Evolutionary conservation across 768 basidiomycete genomes (phyloP), one percentile per base, ranked within the genome.

Genomic region (Pisolithus microcarpus): DNA sequence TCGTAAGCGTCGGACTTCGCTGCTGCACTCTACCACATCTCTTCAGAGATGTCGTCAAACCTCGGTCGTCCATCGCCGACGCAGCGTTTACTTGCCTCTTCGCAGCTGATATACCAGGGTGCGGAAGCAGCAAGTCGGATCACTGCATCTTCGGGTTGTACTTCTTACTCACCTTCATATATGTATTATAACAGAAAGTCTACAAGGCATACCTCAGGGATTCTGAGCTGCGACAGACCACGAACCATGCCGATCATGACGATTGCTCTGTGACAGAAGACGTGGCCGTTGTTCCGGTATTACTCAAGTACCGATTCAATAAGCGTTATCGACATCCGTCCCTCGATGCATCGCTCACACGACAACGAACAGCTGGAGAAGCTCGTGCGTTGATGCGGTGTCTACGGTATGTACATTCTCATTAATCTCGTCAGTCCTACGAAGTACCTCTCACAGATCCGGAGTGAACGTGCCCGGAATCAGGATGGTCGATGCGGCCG

Each of bases 391-490:
- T 99, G 23, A 69, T 91, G 43, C 81, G 85, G 67, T 95, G 92
- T 68, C 66, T 87, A 38, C 75, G 85, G 84, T 87, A 57, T 15
- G 73, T 66, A 4, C 19, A 1, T 23, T 39, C 19, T 30, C 7
- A 36, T 57, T 10, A 13, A 15, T 30, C 16, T 16, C 26, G 8
- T 30, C 24, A 4, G 15, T 1, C 19, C 26, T 1, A 48, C 15
- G 50, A 16, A 54, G 44, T 10, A 24, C 43, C 24, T 3, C 28
- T 53, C 43, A 18, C 54, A 71, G 87, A 39, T 79, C 81, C 9
- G 92, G 91, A 1, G 90, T 99, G 2, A 81, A 77, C 46, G 96
- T 97, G 0, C 96, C 96, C 21, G 84, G 84, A 1, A 72, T 99
- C 48, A 76, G 90, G 56, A 83, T 93, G 75, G 87, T 98, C 1